A percentile compares a stretch with the other conserved stretches of the same genome.
Conservation (phyloP, 2,329 filamentous ascomycete genomes). For the Mollisiaceae sp. region DNA sequence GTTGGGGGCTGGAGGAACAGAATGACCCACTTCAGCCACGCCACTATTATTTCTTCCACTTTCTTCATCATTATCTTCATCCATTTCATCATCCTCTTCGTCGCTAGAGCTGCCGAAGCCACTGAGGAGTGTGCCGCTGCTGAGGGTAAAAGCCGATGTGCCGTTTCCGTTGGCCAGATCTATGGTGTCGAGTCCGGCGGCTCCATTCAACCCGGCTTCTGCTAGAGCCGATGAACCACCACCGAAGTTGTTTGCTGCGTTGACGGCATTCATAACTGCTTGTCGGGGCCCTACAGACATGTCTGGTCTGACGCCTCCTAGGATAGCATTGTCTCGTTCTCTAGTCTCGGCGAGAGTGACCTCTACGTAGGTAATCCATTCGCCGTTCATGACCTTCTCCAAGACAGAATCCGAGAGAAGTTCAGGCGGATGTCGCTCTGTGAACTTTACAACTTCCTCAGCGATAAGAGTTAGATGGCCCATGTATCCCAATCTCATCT, state of each 20-base stretch:
- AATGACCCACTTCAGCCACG: constrained; percentile 60
- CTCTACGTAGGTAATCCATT: constrained; percentile 96
- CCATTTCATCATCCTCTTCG: constrained; percentile 94
- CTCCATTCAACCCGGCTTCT: constrained; percentile 80
- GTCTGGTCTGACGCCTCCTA: constrained; percentile 92
- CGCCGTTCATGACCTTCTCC: constrained; percentile 84
- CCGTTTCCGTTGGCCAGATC: constrained; percentile 69
- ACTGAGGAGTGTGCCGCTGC: constrained; percentile 76
- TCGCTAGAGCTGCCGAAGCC: constrained; percentile 95
- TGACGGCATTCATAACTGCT: constrained; percentile 61
- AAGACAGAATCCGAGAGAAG: constrained; percentile 82
- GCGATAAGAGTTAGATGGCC: constrained; percentile 96
- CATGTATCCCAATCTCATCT: constrained; percentile 97
- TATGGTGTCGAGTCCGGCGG: constrained; percentile 53
- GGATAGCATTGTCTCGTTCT: constrained; percentile 96
- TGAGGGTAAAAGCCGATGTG: constrained; percentile 74
- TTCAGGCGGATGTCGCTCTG: constrained; percentile 89
- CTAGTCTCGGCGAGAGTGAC: constrained; percentile 90
- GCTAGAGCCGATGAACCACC: constrained; percentile 69
- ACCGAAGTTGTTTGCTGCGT: constrained; percentile 61
- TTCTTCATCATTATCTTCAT: constrained; percentile 78
- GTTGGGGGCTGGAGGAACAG: constrained; percentile 44
- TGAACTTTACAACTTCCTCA: constrained; percentile 98
- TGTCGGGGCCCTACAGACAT: constrained; percentile 82
- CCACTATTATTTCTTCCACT: constrained; percentile 50